Evolutionary conservation across 2,329 filamentous ascomycete species (phyloP).

Genomic region (Aspergillus sp.): DNA sequence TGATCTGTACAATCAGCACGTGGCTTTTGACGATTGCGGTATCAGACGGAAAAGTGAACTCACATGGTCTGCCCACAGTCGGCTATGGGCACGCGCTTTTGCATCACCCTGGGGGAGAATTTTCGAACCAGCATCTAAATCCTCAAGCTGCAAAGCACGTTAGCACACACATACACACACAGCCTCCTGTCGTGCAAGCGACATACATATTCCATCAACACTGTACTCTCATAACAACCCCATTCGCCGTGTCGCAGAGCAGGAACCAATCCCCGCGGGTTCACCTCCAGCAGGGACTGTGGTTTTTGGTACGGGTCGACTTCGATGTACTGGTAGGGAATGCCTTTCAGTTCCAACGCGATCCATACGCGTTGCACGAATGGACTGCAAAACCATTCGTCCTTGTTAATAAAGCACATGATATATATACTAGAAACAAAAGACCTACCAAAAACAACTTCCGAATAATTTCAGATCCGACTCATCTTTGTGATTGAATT

Average conservation of each 20-base stretch:
- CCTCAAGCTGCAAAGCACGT: slow-evolving; percentile 55
- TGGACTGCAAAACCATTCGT: slow-evolving; percentile 44
- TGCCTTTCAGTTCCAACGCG: slow-evolving; percentile 67
- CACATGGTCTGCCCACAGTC: slow-evolving; percentile 75
- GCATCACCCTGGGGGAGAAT: slow-evolving; percentile 59
- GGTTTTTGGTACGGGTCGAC: slow-evolving; percentile 72
- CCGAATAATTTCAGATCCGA: slow-evolving; percentile 69
- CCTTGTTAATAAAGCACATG: not conserved
- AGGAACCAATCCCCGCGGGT: slow-evolving; percentile 67
- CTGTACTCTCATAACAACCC: slow-evolving; percentile 72
- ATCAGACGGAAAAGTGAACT: slow-evolving; percentile 18
- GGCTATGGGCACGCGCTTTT: slow-evolving; percentile 62
- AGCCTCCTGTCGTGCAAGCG: not conserved
- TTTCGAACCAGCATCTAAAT: slow-evolving; percentile 52
- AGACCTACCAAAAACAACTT: slow-evolving; percentile 67
- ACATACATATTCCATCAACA: slow-evolving; percentile 77
- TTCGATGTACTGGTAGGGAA: slow-evolving; percentile 79
- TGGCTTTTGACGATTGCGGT: not conserved
- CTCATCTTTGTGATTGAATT: slow-evolving; percentile 61
- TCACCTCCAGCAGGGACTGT: slow-evolving; percentile 62
- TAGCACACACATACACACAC: not conserved
- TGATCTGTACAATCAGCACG: slow-evolving; percentile 47
- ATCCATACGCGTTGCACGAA: slow-evolving; percentile 89
- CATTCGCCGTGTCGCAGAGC: slow-evolving; percentile 70
- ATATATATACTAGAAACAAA: slow-evolving; percentile 2